phyloP scores from a whole-genome alignment of 257 asterid genomes.

The Prunella vulgaris region DNA sequence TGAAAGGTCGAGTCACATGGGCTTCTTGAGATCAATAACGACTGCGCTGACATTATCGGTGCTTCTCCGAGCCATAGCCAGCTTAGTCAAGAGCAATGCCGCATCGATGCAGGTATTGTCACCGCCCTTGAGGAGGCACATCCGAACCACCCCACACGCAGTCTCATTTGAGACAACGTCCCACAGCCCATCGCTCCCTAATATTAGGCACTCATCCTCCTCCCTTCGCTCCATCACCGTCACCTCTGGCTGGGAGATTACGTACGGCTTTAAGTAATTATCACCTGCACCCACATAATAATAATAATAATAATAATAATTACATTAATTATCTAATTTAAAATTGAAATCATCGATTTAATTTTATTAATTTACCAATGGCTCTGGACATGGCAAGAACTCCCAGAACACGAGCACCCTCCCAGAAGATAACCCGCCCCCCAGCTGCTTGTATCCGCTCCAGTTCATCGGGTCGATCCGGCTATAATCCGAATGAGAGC shows the following conservation, averaged over 20 bases:
- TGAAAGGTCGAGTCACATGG: too few species aligned
- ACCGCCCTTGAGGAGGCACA: constrained; percentile 51
- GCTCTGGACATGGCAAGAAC: constrained; percentile 92
- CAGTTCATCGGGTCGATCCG: constrained; percentile 79
- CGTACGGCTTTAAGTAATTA: constrained; percentile 63
- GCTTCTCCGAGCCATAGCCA: constrained; percentile 70
- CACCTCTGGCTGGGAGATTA: constrained; percentile 73
- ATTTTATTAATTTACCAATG: too few species aligned
- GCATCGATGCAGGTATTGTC: constrained; percentile 56
- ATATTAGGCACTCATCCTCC: constrained; percentile 64
- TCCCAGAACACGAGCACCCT: constrained; percentile 77
- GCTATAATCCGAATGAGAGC: constrained; percentile 27
- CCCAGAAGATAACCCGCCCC: constrained; percentile 76
- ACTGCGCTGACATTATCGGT: constrained; percentile 65
- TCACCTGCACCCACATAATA: constrained; percentile 38
- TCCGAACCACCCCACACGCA: constrained; percentile 56
- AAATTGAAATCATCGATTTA: too few species aligned
- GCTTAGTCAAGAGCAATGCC: constrained; percentile 48
- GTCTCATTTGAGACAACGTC: constrained; percentile 72
- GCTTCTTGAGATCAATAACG: constrained; percentile 49
- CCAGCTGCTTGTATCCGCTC: constrained; percentile 68
- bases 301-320: too few species aligned
- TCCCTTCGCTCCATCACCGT: constrained; percentile 46
- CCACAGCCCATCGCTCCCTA: constrained; percentile 87
- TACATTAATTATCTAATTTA: too few species aligned